Conservation (phyloP, 148 eudicot genomes). For the Cornus suecica region DNA sequence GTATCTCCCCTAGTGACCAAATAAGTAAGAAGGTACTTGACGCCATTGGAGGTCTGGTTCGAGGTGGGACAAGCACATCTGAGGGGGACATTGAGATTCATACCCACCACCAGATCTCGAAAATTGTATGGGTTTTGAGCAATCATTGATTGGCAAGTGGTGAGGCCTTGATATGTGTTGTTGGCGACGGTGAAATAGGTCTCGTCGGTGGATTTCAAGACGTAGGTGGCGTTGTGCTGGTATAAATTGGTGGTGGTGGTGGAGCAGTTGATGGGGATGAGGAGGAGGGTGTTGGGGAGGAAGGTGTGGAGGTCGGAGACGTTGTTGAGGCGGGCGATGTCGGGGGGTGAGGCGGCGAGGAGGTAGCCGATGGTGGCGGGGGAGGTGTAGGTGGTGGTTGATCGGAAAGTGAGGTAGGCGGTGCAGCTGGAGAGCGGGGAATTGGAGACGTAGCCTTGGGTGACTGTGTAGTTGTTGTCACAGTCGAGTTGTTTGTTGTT, state of each 20-base stretch:
- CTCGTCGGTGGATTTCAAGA: constrained; percentile 25
- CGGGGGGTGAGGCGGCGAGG: constrained; percentile 35
- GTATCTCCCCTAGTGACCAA: constrained; percentile 33
- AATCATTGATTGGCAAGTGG: constrained; percentile 60
- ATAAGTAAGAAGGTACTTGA: constrained; percentile 49
- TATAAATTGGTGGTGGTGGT: constrained; percentile 36
- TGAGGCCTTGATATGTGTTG: constrained; percentile 50
- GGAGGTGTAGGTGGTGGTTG: constrained; percentile 36
- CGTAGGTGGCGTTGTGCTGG: constrained; percentile 55
- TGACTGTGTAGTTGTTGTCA: constrained; percentile 20
- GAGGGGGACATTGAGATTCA: constrained; percentile 41
- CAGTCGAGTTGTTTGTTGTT: constrained; percentile 64
- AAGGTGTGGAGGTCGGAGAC: constrained; percentile 34
- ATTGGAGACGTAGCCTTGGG: constrained; percentile 60
- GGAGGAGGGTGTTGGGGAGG: constrained; percentile 31
- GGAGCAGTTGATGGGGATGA: constrained; percentile 59
- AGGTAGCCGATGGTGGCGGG: constrained; percentile 49
- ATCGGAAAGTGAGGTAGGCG: constrained; percentile 68
- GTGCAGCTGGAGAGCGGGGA: constrained; percentile 47
- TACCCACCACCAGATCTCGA: constrained; percentile 2
- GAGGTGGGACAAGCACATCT: constrained; percentile 73
- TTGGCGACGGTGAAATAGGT: constrained; percentile 52
- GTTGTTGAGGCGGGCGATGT: constrained; percentile 35
- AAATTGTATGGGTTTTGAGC: constrained; percentile 32
- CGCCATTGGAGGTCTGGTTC: constrained; percentile 36